Evolutionary conservation across 108 stramenopile species (phyloP).

Genomic region (Schizochytrium sp.): DNA sequence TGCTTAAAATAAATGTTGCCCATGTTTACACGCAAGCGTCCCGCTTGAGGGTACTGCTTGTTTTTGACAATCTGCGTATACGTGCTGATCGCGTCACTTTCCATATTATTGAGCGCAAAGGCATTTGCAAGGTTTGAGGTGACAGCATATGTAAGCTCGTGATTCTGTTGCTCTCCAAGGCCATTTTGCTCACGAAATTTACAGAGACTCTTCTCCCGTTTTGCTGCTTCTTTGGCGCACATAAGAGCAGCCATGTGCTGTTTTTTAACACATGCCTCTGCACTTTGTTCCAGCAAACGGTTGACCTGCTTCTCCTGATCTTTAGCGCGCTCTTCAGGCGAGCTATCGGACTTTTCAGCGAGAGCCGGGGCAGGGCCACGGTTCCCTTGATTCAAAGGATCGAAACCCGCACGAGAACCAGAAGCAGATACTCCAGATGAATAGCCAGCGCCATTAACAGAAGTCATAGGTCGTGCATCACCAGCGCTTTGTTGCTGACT

Average conservation of each 20-base stretch:
- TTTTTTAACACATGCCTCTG: conserved; percentile 69
- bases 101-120: conserved; percentile 83
- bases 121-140: conserved; percentile 83
- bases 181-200: conserved; percentile 79
- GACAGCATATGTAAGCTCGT: conserved; percentile 83
- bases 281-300: conserved; percentile 79
- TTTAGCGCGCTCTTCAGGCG: conserved; percentile 77
- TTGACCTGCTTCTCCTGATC: conserved; percentile 82
- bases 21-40: conserved; percentile 85
- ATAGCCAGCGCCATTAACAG: conserved; percentile 79
- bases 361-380: conserved; percentile 77
- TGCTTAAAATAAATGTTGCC: conserved; percentile 88
- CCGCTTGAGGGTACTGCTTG: conserved; percentile 77
- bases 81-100: conserved; percentile 83
- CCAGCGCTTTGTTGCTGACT: conserved; percentile 63
- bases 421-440: conserved; percentile 61
- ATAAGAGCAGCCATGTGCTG: conserved; percentile 80
- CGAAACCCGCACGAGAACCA: conserved; percentile 64
- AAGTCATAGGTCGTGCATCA: conserved; percentile 78
- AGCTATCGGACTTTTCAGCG: conserved; percentile 76
- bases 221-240: conserved; percentile 85
- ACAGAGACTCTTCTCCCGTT: conserved; percentile 78
- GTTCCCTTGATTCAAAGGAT: conserved; percentile 69
- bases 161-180: conserved; percentile 76
- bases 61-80: conserved; percentile 80